Evolutionary conservation across 75 land plant species (phyloP).

Genomic region (Pinus tabuliformis): DNA sequence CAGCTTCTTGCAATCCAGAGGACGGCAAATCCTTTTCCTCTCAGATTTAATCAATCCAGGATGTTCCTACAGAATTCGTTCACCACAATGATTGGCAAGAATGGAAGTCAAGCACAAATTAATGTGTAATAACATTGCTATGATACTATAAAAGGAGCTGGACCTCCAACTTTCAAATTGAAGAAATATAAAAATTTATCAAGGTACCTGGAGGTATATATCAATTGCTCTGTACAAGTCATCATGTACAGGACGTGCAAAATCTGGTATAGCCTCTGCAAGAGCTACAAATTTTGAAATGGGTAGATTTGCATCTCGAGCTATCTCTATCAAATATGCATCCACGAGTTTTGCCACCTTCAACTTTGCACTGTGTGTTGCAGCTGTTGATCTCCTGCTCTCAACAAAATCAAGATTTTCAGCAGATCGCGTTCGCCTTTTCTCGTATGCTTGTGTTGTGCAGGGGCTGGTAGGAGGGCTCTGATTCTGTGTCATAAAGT

Average conservation of each 20-base stretch:
- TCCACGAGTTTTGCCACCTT: conserved; percentile 79
- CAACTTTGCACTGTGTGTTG: conserved; percentile 62
- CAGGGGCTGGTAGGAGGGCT: conserved; percentile 27
- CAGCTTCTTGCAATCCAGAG: conserved; percentile 84
- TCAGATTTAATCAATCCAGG: conserved; percentile 76
- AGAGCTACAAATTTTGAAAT: conserved; percentile 54
- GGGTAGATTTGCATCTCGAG: conserved; percentile 58
- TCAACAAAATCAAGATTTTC: conserved; percentile 31
- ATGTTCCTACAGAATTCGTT: conserved; percentile 55
- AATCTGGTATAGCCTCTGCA: conserved; percentile 67
- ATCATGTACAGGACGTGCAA: conserved; percentile 68
- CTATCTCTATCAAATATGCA: conserved; percentile 66
- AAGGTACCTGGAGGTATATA: conserved; percentile 65
- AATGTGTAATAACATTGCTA: not conserved
- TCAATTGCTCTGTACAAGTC: conserved; percentile 78
- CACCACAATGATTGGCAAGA: conserved; percentile 1
- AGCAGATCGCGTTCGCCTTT: conserved; percentile 41
- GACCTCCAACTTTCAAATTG: not conserved
- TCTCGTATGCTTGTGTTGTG: conserved; percentile 7
- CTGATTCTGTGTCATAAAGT: conserved; percentile 54
- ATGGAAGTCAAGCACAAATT: not conserved
- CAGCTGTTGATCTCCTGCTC: conserved; percentile 37
- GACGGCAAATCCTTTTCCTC: conserved; percentile 64
- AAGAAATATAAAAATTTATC: not conserved
- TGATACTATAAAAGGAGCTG: not conserved